Base-by-base conservation (phyloP, 2,329 filamentous ascomycete genomes). In the Calonectria pseudoturangicola region DNA sequence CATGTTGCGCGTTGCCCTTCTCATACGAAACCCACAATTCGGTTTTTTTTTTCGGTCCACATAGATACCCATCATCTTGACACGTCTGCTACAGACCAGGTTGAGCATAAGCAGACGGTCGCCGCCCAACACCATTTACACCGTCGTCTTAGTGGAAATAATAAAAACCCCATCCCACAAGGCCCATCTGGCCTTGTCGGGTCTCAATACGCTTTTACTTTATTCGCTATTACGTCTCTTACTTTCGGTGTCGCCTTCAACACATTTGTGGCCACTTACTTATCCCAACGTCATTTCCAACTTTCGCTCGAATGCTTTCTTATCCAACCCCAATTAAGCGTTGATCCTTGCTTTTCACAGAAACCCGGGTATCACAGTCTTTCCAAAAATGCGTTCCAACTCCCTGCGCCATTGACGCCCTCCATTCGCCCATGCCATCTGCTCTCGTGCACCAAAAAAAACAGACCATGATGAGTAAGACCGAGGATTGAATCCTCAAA, bases 331-430 rank as follows among this genome's bases (percentile, higher is more conserved):
- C 15, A 41, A 60, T 41, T 13, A 60, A 60, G 18, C 21, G 33
- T 41, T 41, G 54, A 58, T 60, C 54, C 28, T 25, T 60, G 9
- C 36, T 60, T 36, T 66, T 66, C 45, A 30, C 45, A 33, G 25
- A 21, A 48, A 48, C 48, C 66, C 33, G 66, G 66, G 66, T 68
- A 68, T 68, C 66, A 41, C 45, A 68, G 36, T 30, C 54, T 36
- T 54, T 41, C 36, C 33, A 36, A 50, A 62, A 62, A 51, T 27
- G 30, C 54, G 48, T 51, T 30, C 50, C 48, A 50, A 18, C 33
- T n/a, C 43, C 66, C 54, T 41, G 16, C 43, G 21, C 30, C 54
- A 27, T 50, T 36, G 25, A 48, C 36, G 41, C 43, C 43, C 8
- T 60, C 39, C 18, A 27, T 15, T 43, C 51, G 27, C 50, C 43